Conservation (phyloP, 176 grass and related monocot species). For the Avena insularis region DNA sequence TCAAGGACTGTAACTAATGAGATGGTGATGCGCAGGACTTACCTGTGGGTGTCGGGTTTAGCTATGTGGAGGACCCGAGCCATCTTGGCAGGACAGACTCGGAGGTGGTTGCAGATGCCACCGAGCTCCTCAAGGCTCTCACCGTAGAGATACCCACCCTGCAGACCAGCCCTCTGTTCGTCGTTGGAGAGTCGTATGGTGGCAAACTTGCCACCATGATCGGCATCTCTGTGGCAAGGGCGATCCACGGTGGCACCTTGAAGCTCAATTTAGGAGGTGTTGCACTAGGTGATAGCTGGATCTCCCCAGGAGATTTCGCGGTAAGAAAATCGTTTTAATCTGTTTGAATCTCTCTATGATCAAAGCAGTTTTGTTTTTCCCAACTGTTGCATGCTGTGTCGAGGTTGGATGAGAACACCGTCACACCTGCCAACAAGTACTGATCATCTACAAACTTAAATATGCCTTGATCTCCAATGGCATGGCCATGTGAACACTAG, state of each 20-base stretch:
- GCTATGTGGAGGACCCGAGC: constrained; percentile 54
- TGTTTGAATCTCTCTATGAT: background rate
- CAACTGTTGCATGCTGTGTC: constrained; percentile 64
- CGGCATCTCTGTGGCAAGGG: constrained; percentile 53
- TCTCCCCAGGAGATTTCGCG: constrained; percentile 76
- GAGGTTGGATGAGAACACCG: constrained; percentile 63
- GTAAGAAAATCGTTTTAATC: constrained; percentile 12
- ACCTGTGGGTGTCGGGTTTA: constrained; percentile 81
- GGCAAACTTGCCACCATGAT: constrained; percentile 80
- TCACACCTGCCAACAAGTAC: constrained; percentile 62
- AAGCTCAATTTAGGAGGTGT: constrained; percentile 77
- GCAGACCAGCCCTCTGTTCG: constrained; percentile 65
- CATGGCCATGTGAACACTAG: background rate
- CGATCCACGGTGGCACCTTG: constrained; percentile 52
- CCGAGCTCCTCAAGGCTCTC: constrained; percentile 54
- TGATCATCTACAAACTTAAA: background rate
- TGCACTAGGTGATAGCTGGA: constrained; percentile 77
- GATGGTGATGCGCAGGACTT: constrained; percentile 59
- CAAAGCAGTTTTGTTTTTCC: background rate
- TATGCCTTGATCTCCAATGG: background rate
- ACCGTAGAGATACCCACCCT: constrained; percentile 29
- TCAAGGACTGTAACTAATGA: background rate
- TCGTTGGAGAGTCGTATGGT: constrained; percentile 83
- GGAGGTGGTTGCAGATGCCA: constrained; percentile 53
- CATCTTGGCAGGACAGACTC: constrained; percentile 63